Base-by-base conservation (phyloP, 371 early-diverging fungal genomes). In the Mortierella sp. region DNA sequence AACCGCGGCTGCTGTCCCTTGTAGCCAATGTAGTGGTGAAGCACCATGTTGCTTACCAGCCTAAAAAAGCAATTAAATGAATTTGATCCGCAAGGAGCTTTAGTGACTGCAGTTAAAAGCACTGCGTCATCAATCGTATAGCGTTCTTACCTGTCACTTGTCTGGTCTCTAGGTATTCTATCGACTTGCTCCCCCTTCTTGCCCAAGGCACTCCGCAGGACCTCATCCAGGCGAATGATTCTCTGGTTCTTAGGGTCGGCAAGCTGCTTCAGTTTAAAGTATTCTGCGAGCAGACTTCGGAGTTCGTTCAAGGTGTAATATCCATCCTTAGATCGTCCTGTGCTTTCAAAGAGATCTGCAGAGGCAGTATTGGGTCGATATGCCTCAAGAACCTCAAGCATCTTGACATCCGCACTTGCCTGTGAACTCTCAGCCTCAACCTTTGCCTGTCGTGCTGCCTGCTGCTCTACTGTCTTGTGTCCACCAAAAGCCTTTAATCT, bases 161-260 rank as follows among this genome's bases (percentile, higher is more conserved):
- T 56, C 15, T 65, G 54, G 32, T 70, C 70, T 24, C 64, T 60
- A 6, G 64, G 78, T 8, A 76, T 51, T 12, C 62, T 50, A 48
- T 76, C 70, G n/a, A 53, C 14, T 21, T 50, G 41, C 42, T 76
- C 78, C 11, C 78, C 78, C 31, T 64, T 65, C 42, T 65, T 76
- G 6, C 19, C n/a, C 8, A 76, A 53, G 8, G 70, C 78, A 9
- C 48, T 41, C 12, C 24, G 44, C 19, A 76, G 54, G 2, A 56
- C 23, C 12, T 53, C 70, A 28, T 76, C 66, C 28, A 62, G 46
- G 24, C 60, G 55, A 31, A 76, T 58, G 26, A 70, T 84, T 78
- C 87, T 83, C 65, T 87, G 91, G 54, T 88, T 88, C 53, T 78
- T 72, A n/a, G 84, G 76, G 61, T 91, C 87, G 0, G 85, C 82